Evolutionary conservation across 75 land plant species (phyloP).

Genomic region (Picea glauca): DNA sequence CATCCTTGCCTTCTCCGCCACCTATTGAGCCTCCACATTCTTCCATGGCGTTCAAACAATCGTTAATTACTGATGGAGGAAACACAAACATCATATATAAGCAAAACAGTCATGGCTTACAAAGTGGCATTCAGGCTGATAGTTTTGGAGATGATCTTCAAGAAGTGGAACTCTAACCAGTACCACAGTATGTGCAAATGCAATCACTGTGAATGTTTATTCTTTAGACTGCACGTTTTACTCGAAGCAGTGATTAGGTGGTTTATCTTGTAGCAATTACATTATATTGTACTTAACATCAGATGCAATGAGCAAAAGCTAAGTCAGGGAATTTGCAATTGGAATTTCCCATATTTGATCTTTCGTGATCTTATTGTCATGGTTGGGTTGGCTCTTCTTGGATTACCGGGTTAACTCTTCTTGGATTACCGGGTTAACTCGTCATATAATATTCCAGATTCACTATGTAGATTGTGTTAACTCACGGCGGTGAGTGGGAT

Average conservation of each 20-base stretch:
- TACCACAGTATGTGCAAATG: background rate
- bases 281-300: conserved; percentile 9
- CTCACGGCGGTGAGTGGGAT: conserved; percentile 5
- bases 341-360: conserved; percentile 4
- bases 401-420: conserved; percentile 1
- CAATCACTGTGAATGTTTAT: conserved; percentile 3
- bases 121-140: conserved; percentile 15
- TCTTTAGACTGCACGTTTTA: conserved; percentile 7
- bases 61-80: background rate
- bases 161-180: conserved; percentile 60
- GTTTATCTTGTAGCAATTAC: conserved; percentile 4
- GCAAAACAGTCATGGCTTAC: background rate
- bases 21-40: conserved; percentile 14
- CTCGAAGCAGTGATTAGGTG: conserved; percentile 5
- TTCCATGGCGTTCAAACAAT: background rate
- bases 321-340: conserved; percentile 9
- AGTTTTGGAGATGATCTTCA: conserved; percentile 54
- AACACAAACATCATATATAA: background rate
- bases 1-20: conserved; percentile 27
- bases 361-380: background rate
- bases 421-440: conserved; percentile 2
- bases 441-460: background rate
- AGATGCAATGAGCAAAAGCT: conserved; percentile 11
- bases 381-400: background rate
- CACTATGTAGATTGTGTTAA: conserved; percentile 2